Evolutionary conservation across 495 filamentous ascomycete genomes (phyloP), one percentile per base, ranked within the genome.

Genomic region (Daldinia grandis): DNA sequence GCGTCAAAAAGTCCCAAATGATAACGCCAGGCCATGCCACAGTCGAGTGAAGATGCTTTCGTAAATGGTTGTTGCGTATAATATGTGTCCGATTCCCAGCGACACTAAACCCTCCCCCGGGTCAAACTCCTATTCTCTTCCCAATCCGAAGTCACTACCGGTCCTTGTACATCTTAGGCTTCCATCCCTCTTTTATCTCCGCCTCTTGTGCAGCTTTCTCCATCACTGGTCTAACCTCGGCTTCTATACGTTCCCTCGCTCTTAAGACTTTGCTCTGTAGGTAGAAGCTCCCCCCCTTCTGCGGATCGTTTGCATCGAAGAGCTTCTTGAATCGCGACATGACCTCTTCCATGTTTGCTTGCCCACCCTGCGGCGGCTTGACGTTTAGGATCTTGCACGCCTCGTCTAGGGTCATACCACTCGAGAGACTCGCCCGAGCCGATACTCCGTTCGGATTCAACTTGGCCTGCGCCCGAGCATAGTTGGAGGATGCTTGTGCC

Each of bases 301-400:
- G 84, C 25, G 95, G 95, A 60, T 98, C 92, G 81, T 99, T 99
- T 66, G 85, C 76, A 75, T 98, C 96, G 78, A 98, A 99, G 53
- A 99, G 82, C 68, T 89, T 90, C 87, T 98, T 98, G 86, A 98
- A 99, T 47, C 93, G 87, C 63, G 91, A 88, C 83, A 90, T 91
- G 55, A 96, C 86, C 37, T 87, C 79, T 67, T 96, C 93, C 79
- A 92, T 82, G 77, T 93, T 87, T 19, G 90, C 83, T 74, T 92
- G 84, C n/a, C 90, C 93, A 60, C 84, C 87, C 73, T 91, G 87
- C 3, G 94, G 92, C 50, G 94, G 93, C 81, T 94, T 93, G 69
- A 98, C 93, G 79, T 98, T 97, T 61, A 99, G 88, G 78, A 99
- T 98, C 81, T 93, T 94, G 87, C 94, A 98, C 9, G 95, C 96